phyloP scores from a whole-genome alignment of 1,284 basidiomycete genomes.

The Sporisorium graminicola region DNA sequence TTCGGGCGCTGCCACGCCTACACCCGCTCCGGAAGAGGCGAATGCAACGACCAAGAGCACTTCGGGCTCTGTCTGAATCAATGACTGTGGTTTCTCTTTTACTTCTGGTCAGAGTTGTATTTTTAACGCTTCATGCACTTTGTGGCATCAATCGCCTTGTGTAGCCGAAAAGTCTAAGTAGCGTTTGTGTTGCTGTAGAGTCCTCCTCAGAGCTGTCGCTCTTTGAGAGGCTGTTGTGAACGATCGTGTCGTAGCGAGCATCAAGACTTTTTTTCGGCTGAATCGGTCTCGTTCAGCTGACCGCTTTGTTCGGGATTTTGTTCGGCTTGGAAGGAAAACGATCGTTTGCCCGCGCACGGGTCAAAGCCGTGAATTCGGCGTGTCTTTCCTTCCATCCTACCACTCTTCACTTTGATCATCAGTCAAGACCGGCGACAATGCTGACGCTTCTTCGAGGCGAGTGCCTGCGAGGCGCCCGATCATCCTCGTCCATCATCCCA shows the following conservation, averaged over 20 bases:
- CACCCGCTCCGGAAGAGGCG: conserved; percentile 31
- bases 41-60: conserved; percentile 37
- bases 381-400: not conserved
- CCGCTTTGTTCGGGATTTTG: conserved; percentile 31
- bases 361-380: not conserved
- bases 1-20: conserved; percentile 40
- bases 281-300: not conserved
- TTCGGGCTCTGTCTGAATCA: conserved; percentile 15
- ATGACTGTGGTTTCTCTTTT: not conserved
- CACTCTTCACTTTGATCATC: not conserved
- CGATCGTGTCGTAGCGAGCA: not conserved
- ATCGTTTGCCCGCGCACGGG: conserved; percentile 10
- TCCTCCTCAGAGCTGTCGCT: no score
- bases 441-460: conserved; percentile 19
- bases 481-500: not conserved
- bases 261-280: not conserved
- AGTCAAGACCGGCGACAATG: conserved; percentile 10
- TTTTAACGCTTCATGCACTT: conserved; percentile 6
- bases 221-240: no score
- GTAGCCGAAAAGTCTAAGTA: no score
- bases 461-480: conserved; percentile 15
- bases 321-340: conserved; percentile 19
- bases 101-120: not conserved
- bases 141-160: no score
- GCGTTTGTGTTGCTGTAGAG: no score